These are phyloP conservation scores for Pseudoscleropodium purum DNA, from an alignment of 225 moss, liverwort and hornwort genomes.

Conservation along the genomic window DNA sequence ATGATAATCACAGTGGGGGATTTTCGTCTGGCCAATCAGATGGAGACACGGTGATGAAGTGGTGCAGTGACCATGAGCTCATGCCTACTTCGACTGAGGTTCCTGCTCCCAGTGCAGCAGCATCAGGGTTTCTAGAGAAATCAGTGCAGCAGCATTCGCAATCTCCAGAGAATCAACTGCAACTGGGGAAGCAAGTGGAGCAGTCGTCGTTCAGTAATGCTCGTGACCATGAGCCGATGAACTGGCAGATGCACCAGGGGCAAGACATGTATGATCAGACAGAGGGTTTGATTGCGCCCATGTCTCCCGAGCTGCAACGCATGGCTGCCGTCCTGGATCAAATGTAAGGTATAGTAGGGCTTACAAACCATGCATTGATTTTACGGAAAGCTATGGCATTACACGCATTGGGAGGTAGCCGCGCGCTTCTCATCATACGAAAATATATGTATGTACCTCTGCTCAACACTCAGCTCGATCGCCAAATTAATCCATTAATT, in stretches of 20 bases:
- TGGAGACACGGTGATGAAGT: constrained; percentile 50
- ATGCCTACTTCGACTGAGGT: constrained; percentile 8
- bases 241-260: constrained; percentile 63
- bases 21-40: constrained; percentile 39
- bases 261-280: constrained; percentile 52
- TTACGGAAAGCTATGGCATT: background rate
- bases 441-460: background rate
- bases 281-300: constrained; percentile 27
- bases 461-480: background rate
- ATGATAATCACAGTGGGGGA: constrained; percentile 3
- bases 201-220: background rate
- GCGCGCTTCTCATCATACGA: background rate
- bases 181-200: background rate
- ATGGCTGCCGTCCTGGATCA: constrained; percentile 74
- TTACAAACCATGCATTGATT: background rate
- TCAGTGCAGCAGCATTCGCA: background rate
- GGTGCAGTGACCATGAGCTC: constrained; percentile 46
- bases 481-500: background rate
- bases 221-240: constrained; percentile 13
- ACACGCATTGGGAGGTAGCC: background rate
- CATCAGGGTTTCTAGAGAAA: background rate
- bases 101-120: background rate
- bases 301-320: constrained; percentile 79
- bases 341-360: constrained; percentile 9
- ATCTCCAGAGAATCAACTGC: background rate